These are phyloP conservation scores for Viola odorata DNA, from an alignment of 345 rosid genomes.

Conservation along the genomic window DNA sequence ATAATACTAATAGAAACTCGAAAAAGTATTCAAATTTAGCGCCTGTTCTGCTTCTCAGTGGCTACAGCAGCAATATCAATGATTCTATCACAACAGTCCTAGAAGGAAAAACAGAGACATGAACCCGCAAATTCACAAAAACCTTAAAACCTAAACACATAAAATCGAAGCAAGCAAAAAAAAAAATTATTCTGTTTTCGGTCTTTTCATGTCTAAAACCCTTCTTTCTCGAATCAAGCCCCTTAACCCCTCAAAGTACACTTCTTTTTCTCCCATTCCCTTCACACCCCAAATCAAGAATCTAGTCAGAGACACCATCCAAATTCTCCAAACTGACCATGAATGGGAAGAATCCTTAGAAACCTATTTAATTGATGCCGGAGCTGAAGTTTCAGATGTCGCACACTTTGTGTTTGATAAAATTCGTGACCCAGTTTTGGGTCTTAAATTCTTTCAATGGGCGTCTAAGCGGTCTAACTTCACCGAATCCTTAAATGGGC, in stretches of 20 bases:
- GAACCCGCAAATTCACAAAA: not conserved
- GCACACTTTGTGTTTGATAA: slow-evolving; percentile 62
- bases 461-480: slow-evolving; percentile 28
- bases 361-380: slow-evolving; percentile 30
- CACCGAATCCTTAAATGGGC: slow-evolving; percentile 32
- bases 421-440: slow-evolving; percentile 52
- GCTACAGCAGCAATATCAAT: not conserved
- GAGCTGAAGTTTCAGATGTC: slow-evolving; percentile 40
- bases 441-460: slow-evolving; percentile 58
- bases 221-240: slow-evolving; percentile 73
- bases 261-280: slow-evolving; percentile 27
- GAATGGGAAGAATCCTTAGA: slow-evolving; percentile 44
- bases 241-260: slow-evolving; percentile 20
- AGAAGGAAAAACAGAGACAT: not conserved
- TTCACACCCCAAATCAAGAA: slow-evolving; percentile 30
- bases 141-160: not conserved
- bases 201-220: slow-evolving; percentile 53
- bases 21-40: not conserved
- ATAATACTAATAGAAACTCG: too few relatives aligned
- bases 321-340: slow-evolving; percentile 48
- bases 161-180: not conserved
- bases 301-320: slow-evolving; percentile 41
- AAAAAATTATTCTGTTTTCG: not conserved
- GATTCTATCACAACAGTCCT: not conserved
- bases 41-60: not conserved